Conservation (phyloP, 345 rosid species). For the Viola odorata region DNA sequence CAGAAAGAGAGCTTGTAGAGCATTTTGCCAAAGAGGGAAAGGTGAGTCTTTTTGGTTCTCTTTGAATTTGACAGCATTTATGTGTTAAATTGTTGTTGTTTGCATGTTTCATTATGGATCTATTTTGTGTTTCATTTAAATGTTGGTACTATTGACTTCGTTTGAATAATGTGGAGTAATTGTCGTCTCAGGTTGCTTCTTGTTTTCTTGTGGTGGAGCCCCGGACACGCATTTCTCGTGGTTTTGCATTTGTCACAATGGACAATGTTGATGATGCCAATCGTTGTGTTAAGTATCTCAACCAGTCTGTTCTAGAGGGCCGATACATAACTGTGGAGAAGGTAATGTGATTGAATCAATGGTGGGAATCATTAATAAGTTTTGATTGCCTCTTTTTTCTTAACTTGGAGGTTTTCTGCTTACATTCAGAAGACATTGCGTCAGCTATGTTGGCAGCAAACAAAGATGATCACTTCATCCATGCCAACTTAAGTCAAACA, state of each 20-base stretch:
- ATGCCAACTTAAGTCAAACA: slow-evolving; percentile 82
- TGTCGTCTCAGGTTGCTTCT: slow-evolving; percentile 57
- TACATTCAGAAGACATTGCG: slow-evolving; percentile 81
- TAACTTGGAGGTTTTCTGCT: slow-evolving; percentile 91
- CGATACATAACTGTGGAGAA: slow-evolving; percentile 95
- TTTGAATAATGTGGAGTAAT: not conserved
- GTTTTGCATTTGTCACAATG: slow-evolving; percentile 96
- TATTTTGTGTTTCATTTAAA: not conserved
- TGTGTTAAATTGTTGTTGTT: not conserved
- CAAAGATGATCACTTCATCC: slow-evolving; percentile 90
- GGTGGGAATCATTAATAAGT: slow-evolving; percentile 11
- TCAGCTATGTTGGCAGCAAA: slow-evolving; percentile 98
- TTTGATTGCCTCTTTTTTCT: slow-evolving; percentile 42
- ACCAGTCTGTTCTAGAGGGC: slow-evolving; percentile 94
- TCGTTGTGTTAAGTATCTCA: slow-evolving; percentile 88
- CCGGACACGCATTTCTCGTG: slow-evolving; percentile 88
- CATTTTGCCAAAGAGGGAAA: slow-evolving; percentile 98
- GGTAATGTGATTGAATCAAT: slow-evolving; percentile 41
- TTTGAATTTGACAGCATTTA: not conserved
- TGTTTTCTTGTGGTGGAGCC: slow-evolving; percentile 96
- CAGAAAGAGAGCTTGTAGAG: slow-evolving; percentile 80
- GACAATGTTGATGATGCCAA: slow-evolving; percentile 68
- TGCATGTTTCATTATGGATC: not conserved
- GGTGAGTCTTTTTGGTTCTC: slow-evolving; percentile 33
- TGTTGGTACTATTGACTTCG: not conserved